phyloP scores from a whole-genome alignment of 768 basidiomycete genomes.

The Grammothele lineata region DNA sequence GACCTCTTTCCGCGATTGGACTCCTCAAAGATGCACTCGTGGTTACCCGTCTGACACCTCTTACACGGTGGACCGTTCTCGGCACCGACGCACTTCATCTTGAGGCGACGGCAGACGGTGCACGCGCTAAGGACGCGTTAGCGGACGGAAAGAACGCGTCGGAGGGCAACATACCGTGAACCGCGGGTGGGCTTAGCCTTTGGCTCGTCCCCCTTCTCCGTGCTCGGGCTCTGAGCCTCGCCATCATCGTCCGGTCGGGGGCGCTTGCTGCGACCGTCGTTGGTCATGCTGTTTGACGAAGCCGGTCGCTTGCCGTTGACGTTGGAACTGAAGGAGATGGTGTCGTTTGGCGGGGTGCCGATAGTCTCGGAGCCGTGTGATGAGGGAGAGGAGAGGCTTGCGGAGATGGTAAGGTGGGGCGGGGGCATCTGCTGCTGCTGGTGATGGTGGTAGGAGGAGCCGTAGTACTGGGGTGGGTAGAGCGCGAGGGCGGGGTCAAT shows the following conservation, averaged over 20 bases:
- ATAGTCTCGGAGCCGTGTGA: constrained; percentile 76
- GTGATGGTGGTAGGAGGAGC: constrained; percentile 47
- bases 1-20: constrained; percentile 91
- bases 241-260: constrained; percentile 56
- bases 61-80: constrained; percentile 92
- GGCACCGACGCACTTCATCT: constrained; percentile 91
- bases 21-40: constrained; percentile 96
- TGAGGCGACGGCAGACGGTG: constrained; percentile 85
- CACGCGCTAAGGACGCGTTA: constrained; percentile 59
- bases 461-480: constrained; percentile 38
- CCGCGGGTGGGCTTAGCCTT: constrained; percentile 86
- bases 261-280: constrained; percentile 50
- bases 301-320: constrained; percentile 66
- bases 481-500: constrained; percentile 61
- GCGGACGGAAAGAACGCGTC: neutral
- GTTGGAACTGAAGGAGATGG: constrained; percentile 40
- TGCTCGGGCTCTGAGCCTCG: constrained; percentile 42
- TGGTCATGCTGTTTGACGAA: constrained; percentile 38
- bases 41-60: constrained; percentile 70
- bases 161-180: constrained; percentile 51
- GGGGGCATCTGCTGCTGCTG: constrained; percentile 42
- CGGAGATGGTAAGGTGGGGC: constrained; percentile 51
- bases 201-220: constrained; percentile 53
- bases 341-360: constrained; percentile 68
- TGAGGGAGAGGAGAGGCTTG: constrained; percentile 71